Conservation (phyloP, 2,329 filamentous ascomycete genomes). For the Pleurostoma richardsiae region DNA sequence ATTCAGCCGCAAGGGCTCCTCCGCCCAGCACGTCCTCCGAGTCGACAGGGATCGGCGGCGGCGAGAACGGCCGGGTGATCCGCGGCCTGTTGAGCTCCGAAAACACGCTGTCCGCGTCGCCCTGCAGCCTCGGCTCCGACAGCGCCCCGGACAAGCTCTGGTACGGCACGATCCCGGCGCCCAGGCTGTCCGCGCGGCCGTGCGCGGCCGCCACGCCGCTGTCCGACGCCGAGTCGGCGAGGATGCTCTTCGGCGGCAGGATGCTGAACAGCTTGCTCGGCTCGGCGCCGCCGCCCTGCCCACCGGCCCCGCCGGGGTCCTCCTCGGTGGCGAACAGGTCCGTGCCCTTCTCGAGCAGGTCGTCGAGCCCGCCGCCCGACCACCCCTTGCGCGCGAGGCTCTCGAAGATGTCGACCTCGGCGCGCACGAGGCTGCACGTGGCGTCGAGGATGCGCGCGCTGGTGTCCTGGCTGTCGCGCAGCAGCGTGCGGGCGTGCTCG, state of each 20-base stretch:
- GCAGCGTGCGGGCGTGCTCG: constrained; percentile 52
- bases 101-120: constrained; percentile 46
- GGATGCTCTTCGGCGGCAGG: constrained; percentile 58
- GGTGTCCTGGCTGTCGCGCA: constrained; percentile 61
- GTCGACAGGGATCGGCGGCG: constrained; percentile 37
- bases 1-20: constrained; percentile 8
- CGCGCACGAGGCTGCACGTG: constrained; percentile 59
- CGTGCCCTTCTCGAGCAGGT: constrained; percentile 57
- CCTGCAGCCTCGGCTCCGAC: constrained; percentile 17
- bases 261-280: constrained; percentile 57
- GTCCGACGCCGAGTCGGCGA: constrained; percentile 44
- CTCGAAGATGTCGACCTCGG: constrained; percentile 68
- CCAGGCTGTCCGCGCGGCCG: constrained; percentile 48
- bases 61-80: constrained; percentile 55
- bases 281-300: constrained; percentile 22
- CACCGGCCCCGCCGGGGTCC: constrained; percentile 24
- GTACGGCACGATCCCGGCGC: constrained; percentile 47
- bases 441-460: constrained; percentile 58
- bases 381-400: constrained; percentile 62
- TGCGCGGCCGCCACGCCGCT: constrained; percentile 26
- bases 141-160: constrained; percentile 52
- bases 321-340: constrained; percentile 47
- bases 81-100: constrained; percentile 50
- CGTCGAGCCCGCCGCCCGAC: constrained; percentile 62
- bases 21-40: constrained; percentile 22